phyloP scores from a whole-genome alignment of 2,329 filamentous ascomycete species.

The Davidsoniella neocaledoniae region DNA sequence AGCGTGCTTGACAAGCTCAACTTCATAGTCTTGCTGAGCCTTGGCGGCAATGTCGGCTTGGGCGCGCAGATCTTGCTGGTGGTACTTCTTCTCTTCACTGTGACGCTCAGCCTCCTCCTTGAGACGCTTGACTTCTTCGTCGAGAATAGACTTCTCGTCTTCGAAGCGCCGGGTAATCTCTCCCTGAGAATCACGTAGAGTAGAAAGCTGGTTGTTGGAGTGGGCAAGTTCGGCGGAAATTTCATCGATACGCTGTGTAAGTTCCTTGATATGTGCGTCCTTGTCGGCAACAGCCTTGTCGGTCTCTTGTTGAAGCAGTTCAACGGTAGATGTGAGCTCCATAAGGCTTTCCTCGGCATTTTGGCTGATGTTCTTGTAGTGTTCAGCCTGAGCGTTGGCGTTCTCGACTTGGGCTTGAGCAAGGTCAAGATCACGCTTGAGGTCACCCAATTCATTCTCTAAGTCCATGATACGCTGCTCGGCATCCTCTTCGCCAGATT shows the following conservation, averaged over 20 bases:
- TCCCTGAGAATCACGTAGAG: slow-evolving; percentile 62
- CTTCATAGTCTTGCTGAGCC: slow-evolving; percentile 90
- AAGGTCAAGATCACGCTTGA: slow-evolving; percentile 75
- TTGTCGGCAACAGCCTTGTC: slow-evolving; percentile 61
- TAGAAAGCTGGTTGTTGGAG: slow-evolving; percentile 68
- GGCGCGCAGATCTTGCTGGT: slow-evolving; percentile 80
- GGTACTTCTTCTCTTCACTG: slow-evolving; percentile 61
- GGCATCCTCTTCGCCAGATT: slow-evolving; percentile 30
- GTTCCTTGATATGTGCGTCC: slow-evolving; percentile 60
- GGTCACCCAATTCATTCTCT: slow-evolving; percentile 64
- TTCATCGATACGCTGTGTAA: slow-evolving; percentile 70
- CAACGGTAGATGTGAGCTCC: slow-evolving; percentile 61
- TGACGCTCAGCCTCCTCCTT: slow-evolving; percentile 74
- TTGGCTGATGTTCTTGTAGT: slow-evolving; percentile 79
- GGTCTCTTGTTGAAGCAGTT: slow-evolving; percentile 77
- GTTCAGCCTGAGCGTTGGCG: slow-evolving; percentile 64
- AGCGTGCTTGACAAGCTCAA: slow-evolving; percentile 84
- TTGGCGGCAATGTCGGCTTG: slow-evolving; percentile 88
- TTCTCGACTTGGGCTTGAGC: slow-evolving; percentile 65
- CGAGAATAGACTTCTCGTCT: slow-evolving; percentile 65
- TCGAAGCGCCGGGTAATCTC: slow-evolving; percentile 55
- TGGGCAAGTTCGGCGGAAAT: slow-evolving; percentile 65
- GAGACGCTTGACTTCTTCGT: slow-evolving; percentile 62
- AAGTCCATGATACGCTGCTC: slow-evolving; percentile 62
- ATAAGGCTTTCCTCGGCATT: slow-evolving; percentile 74